These are phyloP conservation scores for Cokeromyces recurvatus DNA, from an alignment of 371 early-diverging fungal genomes.

Conservation along the genomic window DNA sequence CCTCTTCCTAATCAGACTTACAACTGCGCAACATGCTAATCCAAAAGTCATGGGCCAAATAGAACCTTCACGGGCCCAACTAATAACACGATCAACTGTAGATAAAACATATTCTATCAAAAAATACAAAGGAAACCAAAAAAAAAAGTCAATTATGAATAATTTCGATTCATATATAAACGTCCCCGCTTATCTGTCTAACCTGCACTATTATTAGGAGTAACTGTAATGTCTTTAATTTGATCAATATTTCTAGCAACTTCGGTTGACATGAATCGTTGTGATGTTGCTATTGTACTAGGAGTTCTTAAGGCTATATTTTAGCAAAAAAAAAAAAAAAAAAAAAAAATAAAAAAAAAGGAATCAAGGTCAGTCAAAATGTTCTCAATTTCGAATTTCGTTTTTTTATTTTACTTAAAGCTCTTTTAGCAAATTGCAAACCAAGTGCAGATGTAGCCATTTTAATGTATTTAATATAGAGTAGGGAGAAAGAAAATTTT, in stretches of 20 bases:
- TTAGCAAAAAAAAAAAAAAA: no score
- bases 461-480: constrained; percentile 21
- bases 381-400: no score
- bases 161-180: no score
- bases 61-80: constrained; percentile 92
- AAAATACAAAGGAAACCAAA: not conserved
- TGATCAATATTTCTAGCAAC: constrained; percentile 46
- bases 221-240: constrained; percentile 42
- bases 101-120: constrained; percentile 69
- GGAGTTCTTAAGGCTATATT: constrained; percentile 22
- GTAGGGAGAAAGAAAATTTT: constrained; percentile 25
- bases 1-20: no score
- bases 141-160: not conserved
- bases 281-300: constrained; percentile 24
- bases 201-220: constrained; percentile 50
- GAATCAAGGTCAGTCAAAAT: no score
- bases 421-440: constrained; percentile 45
- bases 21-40: constrained; percentile 95
- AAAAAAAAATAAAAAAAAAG: no score
- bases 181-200: constrained; percentile 7
- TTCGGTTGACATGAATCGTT: constrained; percentile 42
- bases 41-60: constrained; percentile 99
- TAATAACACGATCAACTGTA: constrained; percentile 88
- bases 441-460: constrained; percentile 44
- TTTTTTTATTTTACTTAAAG: constrained; percentile 29